Evolutionary conservation across 2,329 filamentous ascomycete species (phyloP).

Genomic region (Ilyonectria robusta): DNA sequence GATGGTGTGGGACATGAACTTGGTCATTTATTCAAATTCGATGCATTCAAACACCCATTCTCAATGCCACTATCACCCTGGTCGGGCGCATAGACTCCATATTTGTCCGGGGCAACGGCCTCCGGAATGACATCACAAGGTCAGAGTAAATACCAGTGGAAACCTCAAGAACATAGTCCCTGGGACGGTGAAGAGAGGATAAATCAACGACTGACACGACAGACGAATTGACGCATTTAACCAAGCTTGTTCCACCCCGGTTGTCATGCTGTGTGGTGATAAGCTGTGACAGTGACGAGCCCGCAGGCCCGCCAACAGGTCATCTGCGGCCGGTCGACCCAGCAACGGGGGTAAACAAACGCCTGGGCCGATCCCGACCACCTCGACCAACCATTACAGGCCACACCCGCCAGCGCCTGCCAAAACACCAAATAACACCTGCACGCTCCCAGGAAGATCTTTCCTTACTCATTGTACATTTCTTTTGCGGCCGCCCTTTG

Average conservation of each 20-base stretch:
- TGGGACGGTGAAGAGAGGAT: neutral
- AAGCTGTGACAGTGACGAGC: neutral
- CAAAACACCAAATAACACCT: slow-evolving; percentile 38
- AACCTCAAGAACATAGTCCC: slow-evolving; percentile 6
- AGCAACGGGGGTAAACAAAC: slow-evolving; percentile 56
- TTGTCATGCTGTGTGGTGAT: slow-evolving; percentile 24
- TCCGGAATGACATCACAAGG: slow-evolving; percentile 39
- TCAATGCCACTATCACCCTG: slow-evolving; percentile 4
- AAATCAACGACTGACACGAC: slow-evolving; percentile 15
- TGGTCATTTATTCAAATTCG: neutral
- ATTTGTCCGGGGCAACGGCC: slow-evolving; percentile 12
- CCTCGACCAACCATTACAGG: slow-evolving; percentile 50
- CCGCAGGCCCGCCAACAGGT: slow-evolving; percentile 6
- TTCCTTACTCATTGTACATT: slow-evolving; percentile 25
- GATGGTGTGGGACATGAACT: neutral
- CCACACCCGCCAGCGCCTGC: slow-evolving; percentile 41
- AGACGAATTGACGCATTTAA: slow-evolving; percentile 12
- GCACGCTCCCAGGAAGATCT: slow-evolving; percentile 41
- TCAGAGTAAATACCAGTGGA: slow-evolving; percentile 30
- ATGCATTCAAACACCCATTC: neutral
- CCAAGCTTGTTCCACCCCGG: slow-evolving; percentile 14
- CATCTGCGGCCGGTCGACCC: slow-evolving; percentile 45
- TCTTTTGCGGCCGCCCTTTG: slow-evolving; percentile 32
- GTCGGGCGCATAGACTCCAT: slow-evolving; percentile 25
- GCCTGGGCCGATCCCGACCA: slow-evolving; percentile 37